Evolutionary conservation across 441 rosid genomes (phyloP).

Genomic region (Mallotus repandus): DNA sequence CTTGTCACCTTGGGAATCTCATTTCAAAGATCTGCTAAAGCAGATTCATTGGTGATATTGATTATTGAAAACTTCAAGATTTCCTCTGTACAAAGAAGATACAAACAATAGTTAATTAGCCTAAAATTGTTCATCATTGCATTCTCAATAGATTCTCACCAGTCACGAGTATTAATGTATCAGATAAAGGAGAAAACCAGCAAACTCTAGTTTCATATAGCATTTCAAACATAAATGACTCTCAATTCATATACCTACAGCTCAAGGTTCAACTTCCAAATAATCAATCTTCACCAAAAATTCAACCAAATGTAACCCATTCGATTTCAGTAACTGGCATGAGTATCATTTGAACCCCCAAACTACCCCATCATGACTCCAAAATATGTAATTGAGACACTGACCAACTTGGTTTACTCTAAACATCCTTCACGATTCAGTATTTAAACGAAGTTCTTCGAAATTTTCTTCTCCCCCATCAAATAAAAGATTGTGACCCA

Average conservation of each 20-base stretch:
- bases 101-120: conserved; percentile 20
- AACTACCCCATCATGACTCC: background rate
- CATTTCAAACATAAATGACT: background rate
- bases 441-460: background rate
- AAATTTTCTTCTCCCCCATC: conserved; percentile 3
- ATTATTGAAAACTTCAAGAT: conserved; percentile 18
- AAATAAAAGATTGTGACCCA: background rate
- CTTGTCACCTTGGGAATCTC: conserved; percentile 20
- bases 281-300: background rate
- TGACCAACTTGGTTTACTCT: background rate
- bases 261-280: background rate
- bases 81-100: conserved; percentile 23
- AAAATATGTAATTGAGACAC: background rate
- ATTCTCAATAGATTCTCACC: background rate
- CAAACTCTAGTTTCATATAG: background rate
- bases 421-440: no score
- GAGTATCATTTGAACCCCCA: background rate
- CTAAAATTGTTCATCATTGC: conserved; percentile 10
- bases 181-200: background rate
- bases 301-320: background rate
- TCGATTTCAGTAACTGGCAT: background rate
- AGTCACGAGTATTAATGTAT: background rate
- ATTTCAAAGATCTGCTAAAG: conserved; percentile 20
- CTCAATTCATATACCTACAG: background rate
- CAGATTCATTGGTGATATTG: conserved; percentile 2